Percentiles rank a stretch among this genome's conserved stretches.
phyloP scores from a whole-genome alignment of 192 early-diverging fungal genomes.

The Allomyces macrogynus region DNA sequence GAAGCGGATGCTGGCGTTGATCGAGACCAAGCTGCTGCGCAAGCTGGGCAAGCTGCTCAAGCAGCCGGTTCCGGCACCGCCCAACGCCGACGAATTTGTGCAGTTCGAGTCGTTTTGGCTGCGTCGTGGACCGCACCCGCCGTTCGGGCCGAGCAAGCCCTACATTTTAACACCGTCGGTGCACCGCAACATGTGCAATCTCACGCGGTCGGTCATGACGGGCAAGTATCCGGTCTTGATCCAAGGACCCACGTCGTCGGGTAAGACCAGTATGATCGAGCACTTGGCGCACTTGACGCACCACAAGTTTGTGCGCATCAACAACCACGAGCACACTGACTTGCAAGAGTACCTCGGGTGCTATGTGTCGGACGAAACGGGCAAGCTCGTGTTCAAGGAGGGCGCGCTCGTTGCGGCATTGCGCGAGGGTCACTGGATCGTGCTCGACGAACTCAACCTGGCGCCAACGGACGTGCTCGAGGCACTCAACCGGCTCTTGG shows the following conservation, averaged over 20 bases:
- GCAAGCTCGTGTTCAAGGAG: constrained; percentile 81
- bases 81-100: constrained; percentile 21
- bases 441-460: constrained; percentile 94
- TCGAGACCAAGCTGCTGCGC: constrained; percentile 35
- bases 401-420: constrained; percentile 86
- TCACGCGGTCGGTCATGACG: constrained; percentile 81
- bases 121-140: constrained; percentile 25
- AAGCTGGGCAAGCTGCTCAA: constrained; percentile 30
- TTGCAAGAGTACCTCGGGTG: constrained; percentile 92
- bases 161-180: constrained; percentile 86
- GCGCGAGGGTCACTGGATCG: constrained; percentile 89
- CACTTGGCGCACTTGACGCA: constrained; percentile 75
- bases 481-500: constrained; percentile 86
- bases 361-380: constrained; percentile 63
- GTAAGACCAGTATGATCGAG: constrained; percentile 97
- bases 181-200: constrained; percentile 55
- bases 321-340: constrained; percentile 99
- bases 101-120: constrained; percentile 82
- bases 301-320: constrained; percentile 92
- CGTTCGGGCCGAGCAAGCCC: constrained; percentile 10
- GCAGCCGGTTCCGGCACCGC: constrained; percentile 36
- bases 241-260: constrained; percentile 93
- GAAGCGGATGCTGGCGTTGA: constrained; percentile 21
- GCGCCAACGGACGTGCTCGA: constrained; percentile 97
- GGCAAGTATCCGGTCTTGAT: constrained; percentile 83